Percentiles rank a stretch among this genome's conserved stretches.
phyloP scores from a whole-genome alignment of 352 stramenopile species.

The Phytophthora hybrid region DNA sequence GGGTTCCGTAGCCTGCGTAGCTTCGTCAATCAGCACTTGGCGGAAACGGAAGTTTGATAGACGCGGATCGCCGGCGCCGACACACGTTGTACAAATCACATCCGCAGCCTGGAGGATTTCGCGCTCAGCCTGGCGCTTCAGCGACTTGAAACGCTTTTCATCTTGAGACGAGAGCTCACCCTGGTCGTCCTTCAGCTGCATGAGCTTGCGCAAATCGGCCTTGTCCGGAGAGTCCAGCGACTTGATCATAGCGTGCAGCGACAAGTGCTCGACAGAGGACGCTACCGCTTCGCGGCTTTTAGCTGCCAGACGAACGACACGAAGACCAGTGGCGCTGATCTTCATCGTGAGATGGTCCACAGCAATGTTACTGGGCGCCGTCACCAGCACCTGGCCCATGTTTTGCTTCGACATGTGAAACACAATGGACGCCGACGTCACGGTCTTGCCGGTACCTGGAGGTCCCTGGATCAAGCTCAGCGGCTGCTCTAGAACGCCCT shows the following conservation, averaged over 20 bases:
- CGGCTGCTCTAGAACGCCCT: constrained; percentile 95
- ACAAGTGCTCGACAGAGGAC: constrained; percentile 97
- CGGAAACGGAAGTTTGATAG: constrained; percentile 98
- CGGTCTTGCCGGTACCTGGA: constrained; percentile 97
- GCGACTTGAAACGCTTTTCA: constrained; percentile 95
- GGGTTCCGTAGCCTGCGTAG: constrained; percentile 99
- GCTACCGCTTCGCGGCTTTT: constrained; percentile 97
- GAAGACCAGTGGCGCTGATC: constrained; percentile 97
- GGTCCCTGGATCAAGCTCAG: constrained; percentile 99
- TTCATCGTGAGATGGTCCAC: constrained; percentile 98
- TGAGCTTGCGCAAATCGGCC: constrained; percentile 92
- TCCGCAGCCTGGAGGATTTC: constrained; percentile 98
- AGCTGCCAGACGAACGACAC: constrained; percentile 97
- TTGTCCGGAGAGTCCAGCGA: constrained; percentile 91
- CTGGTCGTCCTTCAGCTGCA: constrained; percentile 97
- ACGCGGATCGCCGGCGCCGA: constrained; percentile 97
- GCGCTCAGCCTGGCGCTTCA: constrained; percentile 94
- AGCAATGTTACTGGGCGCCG: constrained; percentile 98
- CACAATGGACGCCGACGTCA: constrained; percentile 99
- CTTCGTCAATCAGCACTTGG: constrained; percentile 99
- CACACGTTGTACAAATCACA: constrained; percentile 99
- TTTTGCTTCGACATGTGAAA: constrained; percentile 99
- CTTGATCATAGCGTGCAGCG: constrained; percentile 97
- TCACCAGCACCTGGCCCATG: constrained; percentile 99
- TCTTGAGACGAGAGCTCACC: constrained; percentile 95